Percentiles rank a stretch among this genome's conserved stretches.
phyloP scores from a whole-genome alignment of 164 flowering plant genomes.

The grape (Vitis vinifera) region DNA sequence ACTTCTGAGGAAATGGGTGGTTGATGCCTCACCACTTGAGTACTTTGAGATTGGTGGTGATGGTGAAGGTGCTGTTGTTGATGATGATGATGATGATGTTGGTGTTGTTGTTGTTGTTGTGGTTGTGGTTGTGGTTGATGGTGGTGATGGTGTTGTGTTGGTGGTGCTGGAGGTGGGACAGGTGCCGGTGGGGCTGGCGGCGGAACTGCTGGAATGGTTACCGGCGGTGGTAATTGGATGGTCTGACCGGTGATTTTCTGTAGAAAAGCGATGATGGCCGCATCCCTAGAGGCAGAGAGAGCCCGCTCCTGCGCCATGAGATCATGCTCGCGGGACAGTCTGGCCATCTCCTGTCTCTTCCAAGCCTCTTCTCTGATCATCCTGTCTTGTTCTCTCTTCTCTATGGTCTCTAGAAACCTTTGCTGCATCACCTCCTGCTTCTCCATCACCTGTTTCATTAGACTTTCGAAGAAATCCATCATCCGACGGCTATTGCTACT shows the following conservation, averaged over 20 bases:
- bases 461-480: constrained; percentile 57
- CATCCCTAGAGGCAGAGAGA: constrained; percentile 64
- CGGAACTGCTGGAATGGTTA: neutral
- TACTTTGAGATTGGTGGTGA: constrained; percentile 4
- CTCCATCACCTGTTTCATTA: constrained; percentile 74
- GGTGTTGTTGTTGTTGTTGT: constrained; percentile 18
- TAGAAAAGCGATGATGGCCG: constrained; percentile 59
- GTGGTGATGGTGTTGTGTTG: neutral
- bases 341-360: constrained; percentile 67
- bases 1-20: constrained; percentile 21
- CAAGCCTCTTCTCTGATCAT: constrained; percentile 74
- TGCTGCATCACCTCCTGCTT: constrained; percentile 73
- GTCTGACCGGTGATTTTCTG: constrained; percentile 68
- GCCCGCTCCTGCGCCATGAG: constrained; percentile 64
- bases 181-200: constrained; percentile 10
- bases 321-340: constrained; percentile 59
- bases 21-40: constrained; percentile 21
- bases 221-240: constrained; percentile 23
- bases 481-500: constrained; percentile 29
- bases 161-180: neutral
- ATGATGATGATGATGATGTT: constrained; percentile 13
- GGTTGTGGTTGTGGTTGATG: constrained; percentile 15
- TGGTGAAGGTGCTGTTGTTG: constrained; percentile 19
- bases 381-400: constrained; percentile 75
- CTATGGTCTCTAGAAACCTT: constrained; percentile 60